Percentiles rank a stretch among this genome's conserved stretches.
These are phyloP conservation scores for Amanita exitialis DNA, from an alignment of 768 basidiomycete species.

Conservation along the genomic window DNA sequence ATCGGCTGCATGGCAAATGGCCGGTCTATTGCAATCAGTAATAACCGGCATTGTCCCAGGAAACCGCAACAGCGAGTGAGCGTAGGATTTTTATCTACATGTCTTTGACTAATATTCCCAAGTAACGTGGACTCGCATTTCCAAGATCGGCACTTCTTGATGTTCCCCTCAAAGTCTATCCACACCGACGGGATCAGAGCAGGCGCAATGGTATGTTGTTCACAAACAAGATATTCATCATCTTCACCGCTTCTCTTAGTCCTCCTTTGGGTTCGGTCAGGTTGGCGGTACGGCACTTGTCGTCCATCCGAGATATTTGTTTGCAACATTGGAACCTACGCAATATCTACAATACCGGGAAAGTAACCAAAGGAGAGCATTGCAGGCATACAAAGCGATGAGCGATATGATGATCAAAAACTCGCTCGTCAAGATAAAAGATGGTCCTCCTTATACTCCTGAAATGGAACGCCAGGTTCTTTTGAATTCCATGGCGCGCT, in stretches of 20 bases:
- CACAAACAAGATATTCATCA: not conserved
- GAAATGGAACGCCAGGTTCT: constrained; percentile 84
- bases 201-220: constrained; percentile 66
- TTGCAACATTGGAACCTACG: constrained; percentile 74
- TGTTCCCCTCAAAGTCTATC: constrained; percentile 97
- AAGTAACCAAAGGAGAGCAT: constrained; percentile 55
- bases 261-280: constrained; percentile 97
- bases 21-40: constrained; percentile 82
- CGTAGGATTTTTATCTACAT: constrained; percentile 10
- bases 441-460: constrained; percentile 75
- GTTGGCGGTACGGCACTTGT: constrained; percentile 89
- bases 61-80: constrained; percentile 93
- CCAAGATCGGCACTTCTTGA: constrained; percentile 77
- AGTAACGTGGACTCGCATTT: constrained; percentile 94
- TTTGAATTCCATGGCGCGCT: constrained; percentile 89
- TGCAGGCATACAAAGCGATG: constrained; percentile 81
- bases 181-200: constrained; percentile 88
- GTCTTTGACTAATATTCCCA: constrained; percentile 8
- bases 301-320: constrained; percentile 84
- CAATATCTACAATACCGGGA: constrained; percentile 68
- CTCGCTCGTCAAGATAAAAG: constrained; percentile 91
- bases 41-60: constrained; percentile 84
- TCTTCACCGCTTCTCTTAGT: constrained; percentile 29
- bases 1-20: constrained; percentile 97
- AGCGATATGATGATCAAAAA: constrained; percentile 94